phyloP scores from a whole-genome alignment of 2,329 filamentous ascomycete genomes.

The Paraconiothyrium brasiliense region DNA sequence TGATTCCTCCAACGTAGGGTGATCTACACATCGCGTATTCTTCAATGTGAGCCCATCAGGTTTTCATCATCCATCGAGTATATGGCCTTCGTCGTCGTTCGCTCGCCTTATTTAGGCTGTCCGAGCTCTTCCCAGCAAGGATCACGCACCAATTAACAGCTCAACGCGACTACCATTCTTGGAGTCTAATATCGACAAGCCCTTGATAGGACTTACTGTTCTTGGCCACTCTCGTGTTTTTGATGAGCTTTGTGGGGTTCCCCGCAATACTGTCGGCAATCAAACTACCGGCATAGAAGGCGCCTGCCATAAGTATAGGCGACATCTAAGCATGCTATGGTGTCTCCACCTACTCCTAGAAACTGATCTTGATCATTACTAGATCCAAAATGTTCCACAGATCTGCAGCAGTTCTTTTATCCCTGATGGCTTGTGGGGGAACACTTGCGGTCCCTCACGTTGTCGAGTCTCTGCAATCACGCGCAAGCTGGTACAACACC shows the following conservation, averaged over 20 bases:
- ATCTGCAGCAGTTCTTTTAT: background rate
- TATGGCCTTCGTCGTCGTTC: background rate
- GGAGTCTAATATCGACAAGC: background rate
- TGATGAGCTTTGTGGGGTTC: background rate
- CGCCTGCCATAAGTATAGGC: background rate
- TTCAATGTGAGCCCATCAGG: too few species aligned
- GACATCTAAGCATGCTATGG: background rate
- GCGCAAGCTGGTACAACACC: slow-evolving; percentile 1
- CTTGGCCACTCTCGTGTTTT: background rate
- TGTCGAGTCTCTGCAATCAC: background rate
- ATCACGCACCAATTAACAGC: background rate
- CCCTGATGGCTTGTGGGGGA: background rate
- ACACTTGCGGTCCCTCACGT: background rate
- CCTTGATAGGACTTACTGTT: background rate
- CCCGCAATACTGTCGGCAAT: slow-evolving; percentile 3
- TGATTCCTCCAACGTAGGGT: too few species aligned
- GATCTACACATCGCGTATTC: too few species aligned
- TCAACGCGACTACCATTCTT: background rate
- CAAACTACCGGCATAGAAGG: background rate
- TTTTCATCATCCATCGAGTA: background rate
- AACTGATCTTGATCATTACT: background rate
- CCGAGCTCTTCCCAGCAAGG: background rate
- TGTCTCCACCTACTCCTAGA: background rate
- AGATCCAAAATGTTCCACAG: background rate
- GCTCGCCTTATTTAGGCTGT: background rate